Evolutionary conservation across 108 stramenopile genomes (phyloP), one percentile per base, ranked within the genome.

Genomic region (Pseudonitzschia multiseries): DNA sequence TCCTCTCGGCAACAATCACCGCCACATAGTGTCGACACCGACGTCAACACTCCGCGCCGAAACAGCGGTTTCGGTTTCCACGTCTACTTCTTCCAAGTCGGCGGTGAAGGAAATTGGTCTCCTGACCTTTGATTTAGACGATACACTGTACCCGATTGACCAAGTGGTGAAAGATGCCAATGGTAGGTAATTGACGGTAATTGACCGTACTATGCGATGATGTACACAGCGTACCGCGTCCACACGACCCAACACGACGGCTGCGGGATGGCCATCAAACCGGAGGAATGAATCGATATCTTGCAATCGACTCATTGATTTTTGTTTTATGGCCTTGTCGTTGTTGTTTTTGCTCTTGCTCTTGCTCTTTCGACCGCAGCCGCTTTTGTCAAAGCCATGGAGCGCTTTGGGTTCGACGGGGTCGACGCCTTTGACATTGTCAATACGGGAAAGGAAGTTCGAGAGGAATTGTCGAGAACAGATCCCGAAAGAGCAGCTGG

Each of bases 91-190:
- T 14, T 21, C 76, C 41, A 64, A 42, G 28, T 42, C 71, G 1
- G 48, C 28, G 52, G 74, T 72, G 0, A 26, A 65, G 26, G 40
- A 74, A 62, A 28, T 95, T 18, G 91, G 87, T 41, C 75, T 96
- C 14, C 50, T 96, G 24, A 93, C 95, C 5, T 96, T 93, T 72
- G 95, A 96, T 74, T 75, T 96, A 2, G 95, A 96, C 65, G 95
- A 96, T 70, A 90, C 91, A 41, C 76, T 96, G 21, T 96, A 90
- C 69, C 92, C 95, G 52, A 83, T 90, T 64, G 82, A 48, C 15
- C 79, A 82, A 26, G 89, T 93, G 10, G 73, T 93, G 27, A 69
- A 81, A 0, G 91, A 89, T 60, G 95, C 95, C 40, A 95, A 95
- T 69, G 72, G 68, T 50, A 86, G 26, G 78, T 70, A 20, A 9